These are phyloP conservation scores for Phaffomyces opuntiae DNA, from an alignment of 805 yeast species.

Conservation along the genomic window DNA sequence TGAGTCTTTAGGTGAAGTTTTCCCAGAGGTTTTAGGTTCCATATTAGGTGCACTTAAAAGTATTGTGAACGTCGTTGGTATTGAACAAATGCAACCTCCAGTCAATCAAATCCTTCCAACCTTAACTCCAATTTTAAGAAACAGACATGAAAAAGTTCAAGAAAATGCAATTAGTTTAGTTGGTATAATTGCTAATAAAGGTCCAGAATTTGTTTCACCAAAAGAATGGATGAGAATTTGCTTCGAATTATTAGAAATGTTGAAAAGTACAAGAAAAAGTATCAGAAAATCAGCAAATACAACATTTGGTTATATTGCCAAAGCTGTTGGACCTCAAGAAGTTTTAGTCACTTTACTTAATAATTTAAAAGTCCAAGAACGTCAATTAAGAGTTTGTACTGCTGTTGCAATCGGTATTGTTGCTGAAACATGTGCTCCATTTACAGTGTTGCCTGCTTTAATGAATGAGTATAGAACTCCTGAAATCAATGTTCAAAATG, in stretches of 20 bases:
- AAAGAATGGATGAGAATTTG: constrained; percentile 98
- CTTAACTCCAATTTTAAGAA: constrained; percentile 83
- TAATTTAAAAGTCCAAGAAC: constrained; percentile 85
- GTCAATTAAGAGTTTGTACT: constrained; percentile 93
- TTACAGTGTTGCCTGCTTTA: constrained; percentile 86
- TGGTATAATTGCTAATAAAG: constrained; percentile 74
- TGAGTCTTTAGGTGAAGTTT: constrained; percentile 91
- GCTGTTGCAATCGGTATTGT: constrained; percentile 98
- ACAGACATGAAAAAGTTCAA: constrained; percentile 86
- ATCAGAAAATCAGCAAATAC: constrained; percentile 81
- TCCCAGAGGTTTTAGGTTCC: constrained; percentile 89
- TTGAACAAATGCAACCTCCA: constrained; percentile 68
- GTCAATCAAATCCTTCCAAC: constrained; percentile 78
- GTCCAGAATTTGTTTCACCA: constrained; percentile 78
- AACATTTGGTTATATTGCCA: constrained; percentile 87
- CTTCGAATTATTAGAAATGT: constrained; percentile 81
- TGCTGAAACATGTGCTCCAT: constrained; percentile 89
- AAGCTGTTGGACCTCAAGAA: constrained; percentile 94
- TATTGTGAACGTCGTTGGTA: constrained; percentile 54
- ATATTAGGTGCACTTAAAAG: constrained; percentile 63
- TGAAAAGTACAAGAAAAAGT: constrained; percentile 70
- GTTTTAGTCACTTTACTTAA: constrained; percentile 77
- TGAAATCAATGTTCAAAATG: constrained; percentile 90
- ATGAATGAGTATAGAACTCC: constrained; percentile 95
- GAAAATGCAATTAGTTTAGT: constrained; percentile 72